Evolutionary conservation across 371 early-diverging fungal genomes (phyloP), one percentile per base, ranked within the genome.

Genomic region (Fennellomyces sp.): DNA sequence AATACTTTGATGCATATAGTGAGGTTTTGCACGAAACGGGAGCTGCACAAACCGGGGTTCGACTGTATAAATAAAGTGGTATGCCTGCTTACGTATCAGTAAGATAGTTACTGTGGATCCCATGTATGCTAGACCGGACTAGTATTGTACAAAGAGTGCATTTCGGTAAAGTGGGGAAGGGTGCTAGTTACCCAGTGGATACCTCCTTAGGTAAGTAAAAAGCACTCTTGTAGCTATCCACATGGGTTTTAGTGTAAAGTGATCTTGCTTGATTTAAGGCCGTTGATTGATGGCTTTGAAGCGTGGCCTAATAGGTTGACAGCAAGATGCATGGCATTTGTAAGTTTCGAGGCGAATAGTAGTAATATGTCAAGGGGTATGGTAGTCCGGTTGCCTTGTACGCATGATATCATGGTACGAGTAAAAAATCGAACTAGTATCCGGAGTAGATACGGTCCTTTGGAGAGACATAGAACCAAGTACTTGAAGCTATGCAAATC

Each of bases 231-330:
- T n/a, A n/a, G n/a, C n/a, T n/a, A n/a, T n/a, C n/a, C n/a, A n/a
- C n/a, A n/a, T n/a, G n/a, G n/a, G n/a, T n/a, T 33, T 21, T n/a
- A 56, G 25, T n/a, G 29, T 5, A 58, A 50, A 6, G 47, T 29
- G 26, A 25, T 5, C 30, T 53, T 55, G 31, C 61, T 56, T 2
- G 11, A 8, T 7, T 27, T 19, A 19, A 61, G 6, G 29, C 33
- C 61, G 2, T 52, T 39, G 36, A 63, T 53, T n/a, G 51, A 31
- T 17, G 56, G 48, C 42, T 62, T 57, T 8, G 63, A 57, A 10
- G 36, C 26, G 0, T 57, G 50, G 13, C 56, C 62, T 11, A n/a
- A 2, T 60, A 42, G 3, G 60, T 60, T 3, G 55, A 31, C 17
- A 64, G 52, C 56, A 39, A 6, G 45, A 33, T 19, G 52, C 11